Evolutionary conservation across 2,329 filamentous ascomycete species (phyloP).

Genomic region (Phoma sp.): DNA sequence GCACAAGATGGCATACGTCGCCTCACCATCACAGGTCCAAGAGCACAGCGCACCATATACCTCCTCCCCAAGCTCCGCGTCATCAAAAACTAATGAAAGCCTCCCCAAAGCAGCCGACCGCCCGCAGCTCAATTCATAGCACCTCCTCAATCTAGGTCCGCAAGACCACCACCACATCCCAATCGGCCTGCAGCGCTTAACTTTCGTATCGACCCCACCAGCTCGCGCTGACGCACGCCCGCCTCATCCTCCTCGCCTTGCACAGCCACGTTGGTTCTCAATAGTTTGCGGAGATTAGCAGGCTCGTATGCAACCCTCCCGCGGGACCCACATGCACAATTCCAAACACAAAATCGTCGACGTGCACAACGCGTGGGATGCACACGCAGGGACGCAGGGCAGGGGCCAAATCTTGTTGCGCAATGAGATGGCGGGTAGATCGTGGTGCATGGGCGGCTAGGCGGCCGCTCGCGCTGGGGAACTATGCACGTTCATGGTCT

Average conservation of each 20-base stretch:
- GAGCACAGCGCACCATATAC: too few species aligned
- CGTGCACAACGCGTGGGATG: not conserved
- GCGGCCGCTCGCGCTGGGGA: not conserved
- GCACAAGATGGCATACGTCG: too few species aligned
- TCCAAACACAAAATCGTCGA: not conserved
- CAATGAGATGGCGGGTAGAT: conserved; percentile 2
- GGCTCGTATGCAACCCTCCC: not conserved
- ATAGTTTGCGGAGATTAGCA: conserved; percentile 12
- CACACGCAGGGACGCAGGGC: not conserved
- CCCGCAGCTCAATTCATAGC: not conserved
- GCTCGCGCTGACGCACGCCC: not conserved
- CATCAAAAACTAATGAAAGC: too few species aligned
- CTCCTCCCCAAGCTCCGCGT: too few species aligned
- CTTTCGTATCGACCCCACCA: conserved; percentile 8
- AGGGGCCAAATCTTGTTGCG: not conserved
- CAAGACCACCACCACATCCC: not conserved
- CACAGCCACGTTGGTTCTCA: conserved; percentile 7
- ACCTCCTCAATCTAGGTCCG: too few species aligned
- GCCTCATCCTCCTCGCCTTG: conserved; percentile 5
- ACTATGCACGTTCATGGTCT: not conserved
- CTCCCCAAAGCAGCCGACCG: not conserved
- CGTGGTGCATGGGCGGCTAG: not conserved
- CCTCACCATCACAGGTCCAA: too few species aligned
- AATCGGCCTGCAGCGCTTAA: conserved; percentile 11
- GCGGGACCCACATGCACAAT: not conserved